Evolutionary conservation across 805 yeast species (phyloP), one percentile per base, ranked within the genome.

Genomic region (Limtongozyma cylindracea): DNA sequence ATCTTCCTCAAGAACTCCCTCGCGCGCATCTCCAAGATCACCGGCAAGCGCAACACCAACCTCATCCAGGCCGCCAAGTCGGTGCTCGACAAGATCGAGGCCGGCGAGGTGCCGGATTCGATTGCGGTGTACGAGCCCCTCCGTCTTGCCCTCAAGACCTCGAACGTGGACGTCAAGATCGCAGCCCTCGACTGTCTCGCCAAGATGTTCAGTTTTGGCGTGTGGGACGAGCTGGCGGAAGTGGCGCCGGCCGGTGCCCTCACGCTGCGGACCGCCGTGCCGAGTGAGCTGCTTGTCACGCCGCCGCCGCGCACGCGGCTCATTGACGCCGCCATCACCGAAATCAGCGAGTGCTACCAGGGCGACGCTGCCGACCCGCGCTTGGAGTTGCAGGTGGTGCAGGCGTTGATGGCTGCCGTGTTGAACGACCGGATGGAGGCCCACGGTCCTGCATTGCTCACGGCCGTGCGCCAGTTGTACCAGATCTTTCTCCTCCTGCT

Each of bases 401-500:
- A 91, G 36, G 95, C 95, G 0, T 51, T 91, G 22, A 70, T 84
- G 39, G 78, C 88, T 29, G 84, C 91, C 23, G 71, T 80, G 10
- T 53, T 84, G 16, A 73, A 77, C 29, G n/a, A n/a, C n/a, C n/a
- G n/a, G n/a, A 55, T 74, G 43, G 74, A 82, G 13, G 77, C 80
- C 11, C 98, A 88, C 38, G 96, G 96, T 3, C 74, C 80, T 6
- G 64, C 82, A 1, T 51, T 88, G 23, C 51, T 88, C 28, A 77
- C 74, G 37, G 95, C 96, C 0, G 70, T 91, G 17, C 63, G 96
- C 42, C 93, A 77, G 36, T 77, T 84, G 13, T 88, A 88, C 49
- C 82, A 80, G 39, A 74, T 91, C 13, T 91, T 84, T 37, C 70
- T 88, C 19, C 58, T 77, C 25, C 78, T 95, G 0, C 53, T 73